phyloP scores from a whole-genome alignment of 1,139 yeast genomes.

The Pichia terricola region DNA sequence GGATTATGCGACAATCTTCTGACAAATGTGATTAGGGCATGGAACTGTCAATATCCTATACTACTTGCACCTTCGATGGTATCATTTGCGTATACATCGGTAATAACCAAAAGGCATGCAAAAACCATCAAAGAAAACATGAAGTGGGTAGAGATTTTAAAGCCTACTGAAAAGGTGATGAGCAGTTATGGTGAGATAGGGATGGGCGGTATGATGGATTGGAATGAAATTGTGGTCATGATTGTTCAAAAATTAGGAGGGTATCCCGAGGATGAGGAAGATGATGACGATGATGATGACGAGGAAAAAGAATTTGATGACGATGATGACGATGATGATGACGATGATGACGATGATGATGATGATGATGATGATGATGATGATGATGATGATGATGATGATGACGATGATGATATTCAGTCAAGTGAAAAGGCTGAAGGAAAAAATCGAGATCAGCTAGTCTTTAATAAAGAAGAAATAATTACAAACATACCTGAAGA shows the following conservation, averaged over 20 bases:
- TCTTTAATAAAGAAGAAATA: too few relatives aligned
- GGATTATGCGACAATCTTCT: conserved; percentile 85
- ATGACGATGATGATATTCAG: too few relatives aligned
- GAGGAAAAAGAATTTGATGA: conserved; percentile 36
- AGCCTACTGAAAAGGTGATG: conserved; percentile 88
- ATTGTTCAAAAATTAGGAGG: conserved; percentile 81
- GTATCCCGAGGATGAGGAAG: conserved; percentile 64
- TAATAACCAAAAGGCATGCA: conserved; percentile 76
- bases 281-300: conserved; percentile 32
- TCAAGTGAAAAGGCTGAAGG: too few relatives aligned
- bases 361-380: conserved; percentile 33
- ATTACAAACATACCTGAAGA: too few relatives aligned
- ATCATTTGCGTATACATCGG: conserved; percentile 79
- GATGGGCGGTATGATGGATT: conserved; percentile 88
- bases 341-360: conserved; percentile 32
- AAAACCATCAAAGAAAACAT: conserved; percentile 70
- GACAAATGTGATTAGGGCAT: conserved; percentile 82
- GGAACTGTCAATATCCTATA: conserved; percentile 86
- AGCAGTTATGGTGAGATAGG: conserved; percentile 94
- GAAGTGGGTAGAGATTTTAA: conserved; percentile 84
- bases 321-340: conserved; percentile 37
- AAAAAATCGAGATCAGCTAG: too few relatives aligned
- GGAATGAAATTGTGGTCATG: conserved; percentile 82
- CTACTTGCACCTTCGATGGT: conserved; percentile 93
- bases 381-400: conserved; percentile 34